phyloP scores from a whole-genome alignment of 768 basidiomycete species.

The Boletus subcaerulescens region DNA sequence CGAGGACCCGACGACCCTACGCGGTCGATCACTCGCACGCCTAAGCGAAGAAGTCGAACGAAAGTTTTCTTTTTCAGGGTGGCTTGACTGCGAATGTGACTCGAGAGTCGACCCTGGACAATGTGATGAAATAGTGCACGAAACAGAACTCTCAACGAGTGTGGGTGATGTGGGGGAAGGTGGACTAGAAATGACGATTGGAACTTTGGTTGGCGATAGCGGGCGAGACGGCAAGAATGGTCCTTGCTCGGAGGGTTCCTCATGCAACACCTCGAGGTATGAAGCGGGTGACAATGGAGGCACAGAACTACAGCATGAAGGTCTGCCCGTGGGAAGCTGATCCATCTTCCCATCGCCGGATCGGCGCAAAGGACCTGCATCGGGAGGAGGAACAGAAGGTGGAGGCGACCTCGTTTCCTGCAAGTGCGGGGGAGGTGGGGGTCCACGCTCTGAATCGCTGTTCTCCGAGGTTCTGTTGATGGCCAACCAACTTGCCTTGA shows the following conservation, averaged over 20 bases:
- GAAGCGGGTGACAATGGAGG: conserved; percentile 26
- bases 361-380: background rate
- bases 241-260: conserved; percentile 25
- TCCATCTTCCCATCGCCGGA: conserved; percentile 17
- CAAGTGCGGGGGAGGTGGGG: background rate
- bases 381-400: background rate
- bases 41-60: conserved; percentile 7
- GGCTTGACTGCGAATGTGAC: conserved; percentile 14
- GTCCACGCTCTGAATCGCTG: conserved; percentile 22
- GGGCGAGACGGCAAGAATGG: conserved; percentile 15
- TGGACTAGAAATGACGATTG: conserved; percentile 22
- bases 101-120: conserved; percentile 12
- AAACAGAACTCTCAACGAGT: conserved; percentile 24
- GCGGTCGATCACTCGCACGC: conserved; percentile 18
- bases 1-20: background rate
- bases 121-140: conserved; percentile 23
- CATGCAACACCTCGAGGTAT: conserved; percentile 27
- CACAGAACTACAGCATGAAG: conserved; percentile 21
- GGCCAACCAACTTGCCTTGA: conserved; percentile 55
- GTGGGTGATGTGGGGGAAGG: background rate
- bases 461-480: conserved; percentile 31
- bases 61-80: conserved; percentile 14
- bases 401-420: background rate
- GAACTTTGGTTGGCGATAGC: background rate
- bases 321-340: conserved; percentile 10